A percentile compares a stretch with the other conserved stretches of the same genome.
Evolutionary conservation across 2,329 filamentous ascomycete genomes (phyloP).

Genomic region (Aspergillus niger): DNA sequence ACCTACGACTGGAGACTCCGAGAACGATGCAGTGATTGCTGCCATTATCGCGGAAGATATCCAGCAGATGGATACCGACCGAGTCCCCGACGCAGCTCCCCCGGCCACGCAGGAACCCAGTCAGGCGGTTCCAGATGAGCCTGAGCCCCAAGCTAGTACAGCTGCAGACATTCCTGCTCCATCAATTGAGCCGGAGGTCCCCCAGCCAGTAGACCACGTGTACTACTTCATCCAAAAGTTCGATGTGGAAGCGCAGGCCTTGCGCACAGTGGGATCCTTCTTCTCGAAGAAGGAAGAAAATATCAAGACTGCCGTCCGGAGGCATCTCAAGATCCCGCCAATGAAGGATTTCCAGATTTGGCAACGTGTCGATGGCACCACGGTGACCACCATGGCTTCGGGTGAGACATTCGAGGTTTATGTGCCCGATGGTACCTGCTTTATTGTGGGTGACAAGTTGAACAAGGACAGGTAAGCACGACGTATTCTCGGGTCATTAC

Average conservation of each 20-base stretch:
- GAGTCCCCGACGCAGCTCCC: slow-evolving; percentile 1
- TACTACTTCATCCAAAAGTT: slow-evolving; percentile 56
- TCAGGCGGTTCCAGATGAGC: slow-evolving; percentile 16
- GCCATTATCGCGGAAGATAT: slow-evolving; percentile 34
- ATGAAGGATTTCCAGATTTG: slow-evolving; percentile 47
- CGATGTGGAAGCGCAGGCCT: slow-evolving; percentile 51
- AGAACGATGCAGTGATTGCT: slow-evolving; percentile 33
- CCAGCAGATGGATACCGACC: slow-evolving; percentile 25
- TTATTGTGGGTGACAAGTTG: slow-evolving; percentile 46
- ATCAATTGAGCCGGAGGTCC: slow-evolving; percentile 21
- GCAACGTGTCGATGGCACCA: slow-evolving; percentile 44
- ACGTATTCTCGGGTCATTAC: slow-evolving; percentile 4
- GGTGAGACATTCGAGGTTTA: slow-evolving; percentile 39
- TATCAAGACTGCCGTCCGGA: slow-evolving; percentile 45
- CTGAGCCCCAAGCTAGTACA: slow-evolving; percentile 14
- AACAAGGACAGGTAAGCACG: slow-evolving; percentile 40
- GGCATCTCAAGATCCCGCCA: slow-evolving; percentile 39
- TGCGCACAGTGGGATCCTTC: slow-evolving; percentile 45
- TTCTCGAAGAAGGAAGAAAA: slow-evolving; percentile 44
- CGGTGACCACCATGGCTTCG: slow-evolving; percentile 37
- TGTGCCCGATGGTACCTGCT: slow-evolving; percentile 42
- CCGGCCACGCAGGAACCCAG: slow-evolving; percentile 9
- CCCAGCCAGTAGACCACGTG: slow-evolving; percentile 38
- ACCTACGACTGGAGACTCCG: slow-evolving; percentile 2
- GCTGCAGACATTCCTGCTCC: slow-evolving; percentile 16